Percentiles rank a stretch among this genome's conserved stretches.
Evolutionary conservation across 2,329 filamentous ascomycete species (phyloP).

Genomic region (Gliomastix tumulicola): DNA sequence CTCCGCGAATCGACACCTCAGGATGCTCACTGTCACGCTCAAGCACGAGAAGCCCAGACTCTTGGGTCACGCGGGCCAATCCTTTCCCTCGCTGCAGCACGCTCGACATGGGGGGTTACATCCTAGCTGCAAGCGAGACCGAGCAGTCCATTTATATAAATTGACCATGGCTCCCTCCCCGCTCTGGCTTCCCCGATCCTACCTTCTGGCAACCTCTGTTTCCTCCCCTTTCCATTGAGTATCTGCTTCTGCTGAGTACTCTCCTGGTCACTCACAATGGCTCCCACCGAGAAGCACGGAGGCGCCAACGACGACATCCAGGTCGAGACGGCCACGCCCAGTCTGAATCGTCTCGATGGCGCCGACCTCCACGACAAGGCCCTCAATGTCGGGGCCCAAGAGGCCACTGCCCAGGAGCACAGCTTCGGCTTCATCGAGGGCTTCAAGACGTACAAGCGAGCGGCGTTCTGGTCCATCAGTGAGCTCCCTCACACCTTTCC

Average conservation of each 20-base stretch:
- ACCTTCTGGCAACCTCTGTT: background rate
- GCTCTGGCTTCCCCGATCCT: background rate
- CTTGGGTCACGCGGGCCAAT: too few relatives aligned
- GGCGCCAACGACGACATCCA: conserved; percentile 8
- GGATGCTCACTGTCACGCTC: too few relatives aligned
- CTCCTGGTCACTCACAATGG: conserved; percentile 1
- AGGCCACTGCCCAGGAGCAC: conserved; percentile 27
- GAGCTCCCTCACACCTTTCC: too few relatives aligned
- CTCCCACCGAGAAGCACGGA: conserved; percentile 4
- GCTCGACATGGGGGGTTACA: too few relatives aligned
- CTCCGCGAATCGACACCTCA: too few relatives aligned
- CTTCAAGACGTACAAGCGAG: conserved; percentile 30
- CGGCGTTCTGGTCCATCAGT: conserved; percentile 31
- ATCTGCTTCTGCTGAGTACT: background rate
- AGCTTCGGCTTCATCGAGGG: conserved; percentile 23
- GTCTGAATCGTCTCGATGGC: conserved; percentile 21
- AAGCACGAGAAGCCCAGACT: too few relatives aligned
- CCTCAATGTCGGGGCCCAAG: conserved; percentile 26
- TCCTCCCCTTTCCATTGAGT: background rate
- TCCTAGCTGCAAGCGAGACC: too few relatives aligned
- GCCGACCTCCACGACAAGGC: conserved; percentile 26
- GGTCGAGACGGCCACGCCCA: conserved; percentile 19
- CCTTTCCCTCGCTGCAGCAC: too few relatives aligned
- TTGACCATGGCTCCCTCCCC: too few relatives aligned
- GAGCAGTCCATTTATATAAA: too few relatives aligned